Conservation (phyloP, 2,329 filamentous ascomycete species). For the Orbilia brochopaga region DNA sequence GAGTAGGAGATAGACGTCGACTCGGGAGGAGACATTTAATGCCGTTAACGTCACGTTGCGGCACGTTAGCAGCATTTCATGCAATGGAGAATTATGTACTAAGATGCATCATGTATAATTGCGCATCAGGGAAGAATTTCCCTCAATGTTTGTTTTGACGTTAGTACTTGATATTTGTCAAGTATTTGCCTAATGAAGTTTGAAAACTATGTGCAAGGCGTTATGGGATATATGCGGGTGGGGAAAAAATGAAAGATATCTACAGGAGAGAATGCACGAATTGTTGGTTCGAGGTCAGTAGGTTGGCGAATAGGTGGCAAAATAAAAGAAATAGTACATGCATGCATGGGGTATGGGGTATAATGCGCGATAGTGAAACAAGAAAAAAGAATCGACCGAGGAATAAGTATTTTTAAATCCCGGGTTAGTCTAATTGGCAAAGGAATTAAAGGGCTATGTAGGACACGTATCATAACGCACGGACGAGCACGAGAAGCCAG, state of each 20-base stretch:
- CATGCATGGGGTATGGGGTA: slow-evolving; percentile 41
- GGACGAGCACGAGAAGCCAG: too few species aligned
- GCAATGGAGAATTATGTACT: too few species aligned
- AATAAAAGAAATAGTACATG: slow-evolving; percentile 31
- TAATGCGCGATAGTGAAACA: slow-evolving; percentile 28
- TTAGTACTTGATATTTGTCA: too few species aligned
- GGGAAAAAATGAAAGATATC: slow-evolving; percentile 27
- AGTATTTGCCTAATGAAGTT: slow-evolving; percentile 1
- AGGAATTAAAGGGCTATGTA: neutral
- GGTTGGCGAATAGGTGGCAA: too few species aligned
- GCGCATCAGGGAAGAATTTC: neutral
- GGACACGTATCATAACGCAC: neutral
- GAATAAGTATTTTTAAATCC: slow-evolving; percentile 5
- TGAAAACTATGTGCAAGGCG: slow-evolving; percentile 10
- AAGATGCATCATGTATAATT: neutral
- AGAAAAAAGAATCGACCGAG: slow-evolving; percentile 31
- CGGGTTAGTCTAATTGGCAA: neutral
- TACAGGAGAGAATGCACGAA: slow-evolving; percentile 44
- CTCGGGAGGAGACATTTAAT: too few species aligned
- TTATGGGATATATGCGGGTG: slow-evolving; percentile 7
- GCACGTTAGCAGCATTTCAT: too few species aligned
- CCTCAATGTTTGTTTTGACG: too few species aligned
- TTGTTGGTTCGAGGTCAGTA: neutral
- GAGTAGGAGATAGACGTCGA: too few species aligned
- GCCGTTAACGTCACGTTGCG: too few species aligned